phyloP scores from a whole-genome alignment of 495 filamentous ascomycete genomes.

The Penicillium silybi region DNA sequence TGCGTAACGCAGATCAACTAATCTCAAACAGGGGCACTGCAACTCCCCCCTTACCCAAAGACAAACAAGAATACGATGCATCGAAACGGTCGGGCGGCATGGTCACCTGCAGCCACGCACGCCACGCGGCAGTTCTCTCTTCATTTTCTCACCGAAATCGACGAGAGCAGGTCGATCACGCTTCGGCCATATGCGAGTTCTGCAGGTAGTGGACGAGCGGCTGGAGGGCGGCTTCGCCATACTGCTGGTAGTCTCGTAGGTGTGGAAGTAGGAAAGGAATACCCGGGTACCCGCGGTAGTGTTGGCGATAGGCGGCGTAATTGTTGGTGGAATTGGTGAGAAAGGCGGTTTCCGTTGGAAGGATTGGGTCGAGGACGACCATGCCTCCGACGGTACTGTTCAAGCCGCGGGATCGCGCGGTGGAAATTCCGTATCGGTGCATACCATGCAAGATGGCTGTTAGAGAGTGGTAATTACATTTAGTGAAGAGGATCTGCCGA shows the following conservation, averaged over 20 bases:
- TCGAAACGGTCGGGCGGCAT: not conserved
- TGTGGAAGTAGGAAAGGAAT: constrained; percentile 43
- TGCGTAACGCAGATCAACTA: constrained; percentile 8
- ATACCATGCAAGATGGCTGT: constrained; percentile 36
- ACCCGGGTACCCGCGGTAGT: constrained; percentile 28
- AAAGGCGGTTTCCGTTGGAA: constrained; percentile 21
- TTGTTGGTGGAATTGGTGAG: constrained; percentile 31
- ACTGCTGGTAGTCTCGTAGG: constrained; percentile 31
- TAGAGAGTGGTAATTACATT: constrained; percentile 34
- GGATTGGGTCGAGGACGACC: constrained; percentile 21
- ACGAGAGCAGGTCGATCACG: not conserved
- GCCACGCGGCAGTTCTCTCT: constrained; percentile 3
- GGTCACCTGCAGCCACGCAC: constrained; percentile 17
- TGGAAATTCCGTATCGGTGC: constrained; percentile 28
- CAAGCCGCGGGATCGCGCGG: constrained; percentile 12
- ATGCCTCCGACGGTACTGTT: constrained; percentile 11
- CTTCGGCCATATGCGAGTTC: not conserved
- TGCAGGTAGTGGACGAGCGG: constrained; percentile 27
- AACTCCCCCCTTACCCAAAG: not conserved
- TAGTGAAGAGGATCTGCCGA: constrained; percentile 24
- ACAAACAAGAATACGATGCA: constrained; percentile 6
- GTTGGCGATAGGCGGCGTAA: constrained; percentile 34
- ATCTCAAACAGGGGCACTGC: not conserved
- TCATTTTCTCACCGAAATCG: constrained; percentile 3
- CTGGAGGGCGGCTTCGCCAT: constrained; percentile 28